These are phyloP conservation scores for Pythium aquatile DNA, from an alignment of 352 stramenopile genomes.

Conservation along the genomic window DNA sequence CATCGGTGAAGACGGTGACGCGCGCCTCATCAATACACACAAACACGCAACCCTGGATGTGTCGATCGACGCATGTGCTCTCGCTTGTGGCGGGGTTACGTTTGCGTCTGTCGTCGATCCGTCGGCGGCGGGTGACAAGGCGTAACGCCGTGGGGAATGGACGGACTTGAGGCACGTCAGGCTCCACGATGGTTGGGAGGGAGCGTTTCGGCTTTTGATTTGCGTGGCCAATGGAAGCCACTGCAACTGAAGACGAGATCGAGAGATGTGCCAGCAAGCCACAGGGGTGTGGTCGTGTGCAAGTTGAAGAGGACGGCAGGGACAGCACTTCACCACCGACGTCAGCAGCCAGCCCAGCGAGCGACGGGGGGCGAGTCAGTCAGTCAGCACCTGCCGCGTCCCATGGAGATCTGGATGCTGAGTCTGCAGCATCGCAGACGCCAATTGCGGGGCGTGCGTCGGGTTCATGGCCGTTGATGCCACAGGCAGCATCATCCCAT, in stretches of 20 bases:
- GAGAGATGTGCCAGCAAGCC: background rate
- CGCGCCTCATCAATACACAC: constrained; percentile 7
- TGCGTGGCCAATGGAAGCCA: constrained; percentile 27
- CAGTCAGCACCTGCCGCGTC: background rate
- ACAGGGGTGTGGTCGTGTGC: background rate
- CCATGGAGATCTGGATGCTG: background rate
- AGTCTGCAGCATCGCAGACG: background rate
- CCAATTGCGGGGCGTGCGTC: background rate
- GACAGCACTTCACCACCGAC: too few relatives aligned
- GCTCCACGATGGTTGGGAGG: constrained; percentile 11
- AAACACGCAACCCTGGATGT: constrained; percentile 5
- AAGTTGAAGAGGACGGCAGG: background rate
- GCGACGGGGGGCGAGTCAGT: background rate
- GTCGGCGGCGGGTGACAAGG: background rate
- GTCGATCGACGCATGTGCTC: background rate
- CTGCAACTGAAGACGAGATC: constrained; percentile 2
- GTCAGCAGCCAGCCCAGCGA: background rate
- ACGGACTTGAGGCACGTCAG: background rate
- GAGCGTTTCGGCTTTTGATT: constrained; percentile 14
- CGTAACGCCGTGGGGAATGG: background rate
- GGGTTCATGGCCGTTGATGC: background rate
- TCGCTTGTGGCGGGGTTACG: constrained; percentile 1
- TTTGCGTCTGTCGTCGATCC: background rate
- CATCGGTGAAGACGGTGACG: constrained; percentile 2
- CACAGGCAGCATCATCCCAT: background rate